A percentile compares a stretch with the other conserved stretches of the same genome.
These are phyloP conservation scores for Bifiguratus adelaidae DNA, from an alignment of 192 early-diverging fungal species.

Conservation along the genomic window DNA sequence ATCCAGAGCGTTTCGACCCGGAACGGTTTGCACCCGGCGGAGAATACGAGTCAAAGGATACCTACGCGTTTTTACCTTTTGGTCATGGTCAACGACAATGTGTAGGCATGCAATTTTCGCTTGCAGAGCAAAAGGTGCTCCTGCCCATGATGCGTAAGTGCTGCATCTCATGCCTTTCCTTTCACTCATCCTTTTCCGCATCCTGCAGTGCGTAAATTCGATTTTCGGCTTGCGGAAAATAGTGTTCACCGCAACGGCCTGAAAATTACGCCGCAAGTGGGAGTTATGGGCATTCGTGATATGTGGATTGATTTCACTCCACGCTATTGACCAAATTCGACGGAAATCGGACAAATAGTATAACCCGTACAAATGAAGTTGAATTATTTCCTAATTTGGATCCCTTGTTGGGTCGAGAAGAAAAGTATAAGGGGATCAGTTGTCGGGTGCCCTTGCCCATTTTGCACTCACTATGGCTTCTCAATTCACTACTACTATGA, in stretches of 20 bases:
- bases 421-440: too few species aligned
- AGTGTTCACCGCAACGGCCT: background rate
- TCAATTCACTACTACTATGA: too few species aligned
- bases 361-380: too few species aligned
- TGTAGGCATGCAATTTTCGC: background rate
- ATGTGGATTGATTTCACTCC: background rate
- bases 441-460: too few species aligned
- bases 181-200: slow-evolving; percentile 1
- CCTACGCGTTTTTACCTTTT: background rate
- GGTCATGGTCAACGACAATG: background rate
- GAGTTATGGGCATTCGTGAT: background rate
- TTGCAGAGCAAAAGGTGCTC: background rate
- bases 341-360: too few species aligned
- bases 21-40: slow-evolving; percentile 27
- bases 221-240: background rate
- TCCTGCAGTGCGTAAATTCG: slow-evolving; percentile 17
- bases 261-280: background rate
- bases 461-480: too few species aligned
- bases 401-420: too few species aligned
- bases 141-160: background rate
- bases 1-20: slow-evolving; percentile 34
- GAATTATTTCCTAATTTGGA: too few species aligned
- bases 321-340: background rate
- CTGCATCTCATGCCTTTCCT: too few species aligned
- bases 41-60: slow-evolving; percentile 2